Conservation (phyloP, 2,329 filamentous ascomycete species). For the Chaetomium sp. region DNA sequence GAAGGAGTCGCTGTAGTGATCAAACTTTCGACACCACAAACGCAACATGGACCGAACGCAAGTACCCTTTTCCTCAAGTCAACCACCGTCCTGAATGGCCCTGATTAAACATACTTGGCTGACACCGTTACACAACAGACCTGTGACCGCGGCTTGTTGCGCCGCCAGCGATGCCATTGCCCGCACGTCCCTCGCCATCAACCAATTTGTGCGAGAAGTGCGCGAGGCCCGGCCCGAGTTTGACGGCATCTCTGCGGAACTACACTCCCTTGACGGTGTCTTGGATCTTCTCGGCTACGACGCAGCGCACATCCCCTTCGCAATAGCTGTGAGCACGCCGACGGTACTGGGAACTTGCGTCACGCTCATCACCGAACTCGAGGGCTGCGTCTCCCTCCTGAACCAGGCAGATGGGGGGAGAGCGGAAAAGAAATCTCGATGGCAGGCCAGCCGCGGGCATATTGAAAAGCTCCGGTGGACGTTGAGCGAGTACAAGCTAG, state of each 20-base stretch:
- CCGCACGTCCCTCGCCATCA: constrained; percentile 29
- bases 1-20: not conserved
- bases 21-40: not conserved
- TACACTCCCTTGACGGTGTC: constrained; percentile 36
- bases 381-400: constrained; percentile 29
- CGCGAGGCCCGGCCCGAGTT: constrained; percentile 36
- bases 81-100: not conserved
- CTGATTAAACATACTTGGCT: not conserved
- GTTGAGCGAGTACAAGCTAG: constrained; percentile 34
- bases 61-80: not conserved
- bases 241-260: constrained; percentile 34
- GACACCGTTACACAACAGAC: constrained; percentile 22
- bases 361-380: constrained; percentile 32
- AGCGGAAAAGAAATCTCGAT: constrained; percentile 33
- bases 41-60: constrained; percentile 10
- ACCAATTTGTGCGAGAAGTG: constrained; percentile 35
- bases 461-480: constrained; percentile 29
- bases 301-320: constrained; percentile 30
- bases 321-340: constrained; percentile 32
- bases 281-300: constrained; percentile 36
- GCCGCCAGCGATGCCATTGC: constrained; percentile 31
- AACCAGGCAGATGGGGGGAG: constrained; percentile 27
- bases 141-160: constrained; percentile 34
- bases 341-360: constrained; percentile 32
- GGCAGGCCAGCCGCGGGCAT: constrained; percentile 31